Percentiles rank a stretch among this genome's conserved stretches.
These are phyloP conservation scores for Botrytis medusae DNA, from an alignment of 2,329 filamentous ascomycete species.

Conservation along the genomic window DNA sequence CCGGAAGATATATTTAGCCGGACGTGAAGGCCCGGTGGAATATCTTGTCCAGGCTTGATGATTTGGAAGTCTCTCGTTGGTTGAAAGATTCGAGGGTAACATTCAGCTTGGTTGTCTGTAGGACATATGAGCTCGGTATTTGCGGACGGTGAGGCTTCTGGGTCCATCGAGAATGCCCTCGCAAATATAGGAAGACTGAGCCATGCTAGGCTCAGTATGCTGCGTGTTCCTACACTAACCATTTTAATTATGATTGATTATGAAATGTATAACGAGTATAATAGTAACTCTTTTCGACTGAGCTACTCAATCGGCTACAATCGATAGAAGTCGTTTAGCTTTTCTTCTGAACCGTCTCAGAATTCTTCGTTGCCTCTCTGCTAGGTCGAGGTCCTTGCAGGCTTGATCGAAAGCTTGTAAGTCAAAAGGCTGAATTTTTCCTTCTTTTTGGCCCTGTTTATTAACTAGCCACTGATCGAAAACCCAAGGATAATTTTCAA, in stretches of 20 bases:
- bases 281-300: neutral
- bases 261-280: neutral
- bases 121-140: conserved; percentile 64
- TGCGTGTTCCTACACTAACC: conserved; percentile 26
- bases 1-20: conserved; percentile 65
- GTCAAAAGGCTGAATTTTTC: conserved; percentile 38
- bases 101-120: conserved; percentile 57
- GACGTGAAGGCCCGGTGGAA: conserved; percentile 65
- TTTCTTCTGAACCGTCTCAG: conserved; percentile 37
- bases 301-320: conserved; percentile 30
- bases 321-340: conserved; percentile 35
- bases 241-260: conserved; percentile 26
- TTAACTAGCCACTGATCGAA: conserved; percentile 36
- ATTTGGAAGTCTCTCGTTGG: conserved; percentile 64
- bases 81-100: conserved; percentile 64
- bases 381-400: conserved; percentile 31
- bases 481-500: conserved; percentile 32
- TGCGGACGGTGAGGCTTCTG: conserved; percentile 33
- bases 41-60: conserved; percentile 62
- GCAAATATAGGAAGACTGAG: conserved; percentile 32
- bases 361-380: conserved; percentile 33
- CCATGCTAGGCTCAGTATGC: conserved; percentile 32
- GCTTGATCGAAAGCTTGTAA: conserved; percentile 35
- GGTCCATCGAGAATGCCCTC: conserved; percentile 27
- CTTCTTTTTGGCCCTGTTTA: conserved; percentile 35